phyloP scores from a whole-genome alignment of 192 early-diverging fungal species.

The Entomortierella chlamydospora region DNA sequence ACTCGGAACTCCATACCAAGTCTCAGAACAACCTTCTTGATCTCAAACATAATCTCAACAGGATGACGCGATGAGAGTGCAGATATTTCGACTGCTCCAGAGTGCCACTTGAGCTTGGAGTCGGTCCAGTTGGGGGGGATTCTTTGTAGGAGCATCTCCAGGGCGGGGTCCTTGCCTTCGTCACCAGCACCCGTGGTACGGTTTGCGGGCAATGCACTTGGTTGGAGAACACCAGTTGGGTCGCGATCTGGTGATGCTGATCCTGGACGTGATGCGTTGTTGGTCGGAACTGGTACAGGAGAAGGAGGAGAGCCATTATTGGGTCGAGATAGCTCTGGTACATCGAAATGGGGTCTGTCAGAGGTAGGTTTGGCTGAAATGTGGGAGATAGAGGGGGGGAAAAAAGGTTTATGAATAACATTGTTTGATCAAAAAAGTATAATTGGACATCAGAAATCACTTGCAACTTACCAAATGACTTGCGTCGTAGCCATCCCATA shows the following conservation, averaged over 20 bases:
- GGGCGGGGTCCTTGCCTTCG: constrained; percentile 32
- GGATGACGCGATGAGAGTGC: constrained; percentile 76
- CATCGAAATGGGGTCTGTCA: constrained; percentile 26
- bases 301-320: constrained; percentile 18
- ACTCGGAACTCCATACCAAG: constrained; percentile 68
- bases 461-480: constrained; percentile 59
- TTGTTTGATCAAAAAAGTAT: constrained; percentile 11
- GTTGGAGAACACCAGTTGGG: constrained; percentile 6
- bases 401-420: background rate
- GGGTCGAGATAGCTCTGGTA: constrained; percentile 7
- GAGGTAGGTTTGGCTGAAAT: constrained; percentile 19
- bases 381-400: too few species aligned
- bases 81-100: constrained; percentile 78
- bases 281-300: constrained; percentile 3
- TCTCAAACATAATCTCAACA: constrained; percentile 73
- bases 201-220: constrained; percentile 6
- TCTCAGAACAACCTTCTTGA: constrained; percentile 66
- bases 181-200: constrained; percentile 3
- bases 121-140: constrained; percentile 50
- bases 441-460: background rate
- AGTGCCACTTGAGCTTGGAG: constrained; percentile 76
- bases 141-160: constrained; percentile 19
- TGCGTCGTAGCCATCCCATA: constrained; percentile 82
- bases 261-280: constrained; percentile 17
- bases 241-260: constrained; percentile 20